Evolutionary conservation across 345 rosid genomes (phyloP).

Genomic region (Citrus medica): DNA sequence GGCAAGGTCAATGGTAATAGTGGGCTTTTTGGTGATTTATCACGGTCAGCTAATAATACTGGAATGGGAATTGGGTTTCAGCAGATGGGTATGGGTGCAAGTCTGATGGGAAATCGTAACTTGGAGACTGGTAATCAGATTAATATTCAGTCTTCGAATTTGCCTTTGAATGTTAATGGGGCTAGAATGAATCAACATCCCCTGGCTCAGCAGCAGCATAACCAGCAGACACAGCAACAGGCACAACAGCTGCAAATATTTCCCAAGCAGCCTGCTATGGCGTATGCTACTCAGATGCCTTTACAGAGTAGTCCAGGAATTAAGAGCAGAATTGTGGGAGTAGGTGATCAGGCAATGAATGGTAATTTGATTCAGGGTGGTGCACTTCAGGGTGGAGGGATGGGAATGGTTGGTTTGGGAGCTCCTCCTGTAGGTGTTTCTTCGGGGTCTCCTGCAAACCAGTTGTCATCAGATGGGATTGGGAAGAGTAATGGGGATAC

Average conservation of each 20-base stretch:
- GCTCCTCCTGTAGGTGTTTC: conserved; percentile 37
- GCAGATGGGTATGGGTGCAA: conserved; percentile 35
- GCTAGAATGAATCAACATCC: conserved; percentile 51
- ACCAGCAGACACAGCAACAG: conserved; percentile 43
- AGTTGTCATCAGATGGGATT: conserved; percentile 72
- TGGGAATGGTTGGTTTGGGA: conserved; percentile 64
- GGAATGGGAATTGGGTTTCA: conserved; percentile 52
- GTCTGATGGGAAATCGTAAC: conserved; percentile 31
- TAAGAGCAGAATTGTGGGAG: conserved; percentile 53
- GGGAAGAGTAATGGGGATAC: conserved; percentile 70
- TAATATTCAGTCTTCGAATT: conserved; percentile 49
- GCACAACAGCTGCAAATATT: conserved; percentile 48
- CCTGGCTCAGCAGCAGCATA: conserved; percentile 29
- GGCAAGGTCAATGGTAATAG: conserved; percentile 40
- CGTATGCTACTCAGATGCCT: conserved; percentile 49
- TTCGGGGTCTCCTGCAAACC: conserved; percentile 67
- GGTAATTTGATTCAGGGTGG: conserved; percentile 46
- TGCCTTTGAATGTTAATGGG: conserved; percentile 61
- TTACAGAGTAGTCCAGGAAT: conserved; percentile 54
- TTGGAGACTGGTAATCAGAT: conserved; percentile 32
- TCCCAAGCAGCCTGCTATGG: conserved; percentile 53
- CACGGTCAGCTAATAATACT: conserved; percentile 23
- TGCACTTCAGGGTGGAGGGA: conserved; percentile 46
- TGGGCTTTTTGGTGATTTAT: conserved; percentile 44
- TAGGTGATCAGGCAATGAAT: conserved; percentile 47